Base-by-base conservation (phyloP, 148 eudicot genomes). In the Cornus suecica region DNA sequence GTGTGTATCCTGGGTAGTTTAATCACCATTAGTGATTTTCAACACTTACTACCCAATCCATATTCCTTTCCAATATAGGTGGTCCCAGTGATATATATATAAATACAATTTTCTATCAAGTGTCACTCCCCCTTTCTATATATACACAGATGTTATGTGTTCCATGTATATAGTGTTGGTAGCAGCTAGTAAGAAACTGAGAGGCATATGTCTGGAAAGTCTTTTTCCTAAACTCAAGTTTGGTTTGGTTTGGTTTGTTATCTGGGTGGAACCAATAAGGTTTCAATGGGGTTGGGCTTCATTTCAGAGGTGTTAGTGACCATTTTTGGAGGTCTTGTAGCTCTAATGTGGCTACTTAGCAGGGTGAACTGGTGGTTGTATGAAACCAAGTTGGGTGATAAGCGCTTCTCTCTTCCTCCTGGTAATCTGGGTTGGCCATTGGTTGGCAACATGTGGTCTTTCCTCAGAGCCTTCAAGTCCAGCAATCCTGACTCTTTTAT, bases 371-470 rank as follows among this genome's bases (percentile, higher is more conserved):
- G 63, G 25, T 88, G 87, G 91, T 62, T 81, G 3, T 80, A 82
- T 78, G 99, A 94, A 67, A 56, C 41, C 10, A 87, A 84, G 60
- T 72, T 88, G 72, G 97, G 90, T 0, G 84, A 79, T 5, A 86
- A 81, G 76, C 76, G 79, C 31, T 77, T 69, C 32, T 29, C 70
- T 56, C 74, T 94, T 64, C 97, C 99, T 7, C 99, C 97, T 0
- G 97, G 99, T 64, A 87, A 95, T 48, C 30, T 89, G 45, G 99
- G 99, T 0, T 91, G 90, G 90, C 97, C 99, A 66, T 82, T 84
- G 62, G 26, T 95, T 56, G 99, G 99, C 16, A 92, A 89, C 65
- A 95, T 95, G 99, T 91, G 88, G 88, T 74, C 89, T 71, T 92
- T 95, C 30, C 94, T 95, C 29, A 54, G 83, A 71, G 97, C 99